A percentile compares a stretch with the other conserved stretches of the same genome.
These are phyloP conservation scores for Skeletonema marinoi DNA, from an alignment of 108 stramenopile species.

Conservation along the genomic window DNA sequence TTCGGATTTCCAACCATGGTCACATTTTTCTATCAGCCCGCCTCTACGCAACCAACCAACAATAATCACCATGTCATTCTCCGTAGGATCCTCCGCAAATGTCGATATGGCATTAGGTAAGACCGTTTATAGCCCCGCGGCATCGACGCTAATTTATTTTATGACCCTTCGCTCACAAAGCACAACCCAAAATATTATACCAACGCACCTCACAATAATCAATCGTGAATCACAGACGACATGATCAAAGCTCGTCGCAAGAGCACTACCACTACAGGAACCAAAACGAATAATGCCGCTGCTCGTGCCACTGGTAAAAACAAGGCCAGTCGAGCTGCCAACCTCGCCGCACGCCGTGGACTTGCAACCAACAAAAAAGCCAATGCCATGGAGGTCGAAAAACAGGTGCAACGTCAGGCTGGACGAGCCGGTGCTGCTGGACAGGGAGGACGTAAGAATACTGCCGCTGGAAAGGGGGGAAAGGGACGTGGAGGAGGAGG, in stretches of 20 bases:
- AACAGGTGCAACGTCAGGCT: slow-evolving; percentile 42
- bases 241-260: slow-evolving; percentile 64
- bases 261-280: neutral
- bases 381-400: slow-evolving; percentile 68
- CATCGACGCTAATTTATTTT: neutral
- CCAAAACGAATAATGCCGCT: slow-evolving; percentile 43
- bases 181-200: neutral
- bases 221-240: slow-evolving; percentile 47
- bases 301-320: slow-evolving; percentile 66
- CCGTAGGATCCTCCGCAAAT: slow-evolving; percentile 29
- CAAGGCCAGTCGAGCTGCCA: slow-evolving; percentile 74
- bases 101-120: slow-evolving; percentile 42
- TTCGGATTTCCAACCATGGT: too few relatives aligned
- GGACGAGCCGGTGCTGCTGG: slow-evolving; percentile 1
- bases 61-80: slow-evolving; percentile 24
- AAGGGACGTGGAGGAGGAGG: neutral
- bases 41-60: neutral
- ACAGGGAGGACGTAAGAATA: neutral
- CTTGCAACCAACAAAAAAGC: slow-evolving; percentile 36
- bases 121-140: neutral
- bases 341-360: slow-evolving; percentile 58
- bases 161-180: neutral
- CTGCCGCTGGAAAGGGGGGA: neutral
- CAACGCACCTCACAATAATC: neutral
- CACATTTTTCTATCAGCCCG: neutral